Percentiles rank a stretch among this genome's conserved stretches.
Conservation (phyloP, 192 early-diverging fungal genomes). For the Coemansia pectinata region DNA sequence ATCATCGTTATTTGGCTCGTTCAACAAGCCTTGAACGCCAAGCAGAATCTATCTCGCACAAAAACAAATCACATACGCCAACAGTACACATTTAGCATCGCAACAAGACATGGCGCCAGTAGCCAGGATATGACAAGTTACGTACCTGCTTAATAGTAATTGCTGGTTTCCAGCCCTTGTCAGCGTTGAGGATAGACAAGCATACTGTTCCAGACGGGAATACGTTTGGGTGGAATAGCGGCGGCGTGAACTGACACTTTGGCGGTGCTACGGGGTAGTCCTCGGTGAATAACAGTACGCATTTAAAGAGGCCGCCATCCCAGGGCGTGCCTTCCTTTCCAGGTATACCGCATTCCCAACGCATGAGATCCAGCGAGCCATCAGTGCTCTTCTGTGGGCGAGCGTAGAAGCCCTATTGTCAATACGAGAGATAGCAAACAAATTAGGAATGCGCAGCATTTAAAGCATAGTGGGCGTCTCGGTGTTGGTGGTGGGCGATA, state of each 20-base stretch:
- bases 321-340: conserved; percentile 72
- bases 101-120: neutral
- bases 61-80: neutral
- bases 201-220: conserved; percentile 98
- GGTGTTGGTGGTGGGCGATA: neutral
- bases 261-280: conserved; percentile 89
- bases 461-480: neutral
- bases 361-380: conserved; percentile 79
- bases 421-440: neutral
- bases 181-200: conserved; percentile 93
- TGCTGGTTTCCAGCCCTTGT: conserved; percentile 92
- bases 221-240: conserved; percentile 93
- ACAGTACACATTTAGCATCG: neutral
- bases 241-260: conserved; percentile 78
- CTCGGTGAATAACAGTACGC: conserved; percentile 80
- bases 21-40: conserved; percentile 88
- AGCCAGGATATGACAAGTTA: neutral
- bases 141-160: conserved; percentile 90
- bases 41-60: conserved; percentile 70
- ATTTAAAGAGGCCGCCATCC: conserved; percentile 88
- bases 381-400: conserved; percentile 82
- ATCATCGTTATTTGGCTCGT: conserved; percentile 87
- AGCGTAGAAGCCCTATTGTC: conserved; percentile 81
- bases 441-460: conserved; percentile 5
- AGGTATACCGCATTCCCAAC: conserved; percentile 81